These are phyloP conservation scores for Colletotrichum plurivorum DNA, from an alignment of 2,329 filamentous ascomycete genomes.

Conservation along the genomic window DNA sequence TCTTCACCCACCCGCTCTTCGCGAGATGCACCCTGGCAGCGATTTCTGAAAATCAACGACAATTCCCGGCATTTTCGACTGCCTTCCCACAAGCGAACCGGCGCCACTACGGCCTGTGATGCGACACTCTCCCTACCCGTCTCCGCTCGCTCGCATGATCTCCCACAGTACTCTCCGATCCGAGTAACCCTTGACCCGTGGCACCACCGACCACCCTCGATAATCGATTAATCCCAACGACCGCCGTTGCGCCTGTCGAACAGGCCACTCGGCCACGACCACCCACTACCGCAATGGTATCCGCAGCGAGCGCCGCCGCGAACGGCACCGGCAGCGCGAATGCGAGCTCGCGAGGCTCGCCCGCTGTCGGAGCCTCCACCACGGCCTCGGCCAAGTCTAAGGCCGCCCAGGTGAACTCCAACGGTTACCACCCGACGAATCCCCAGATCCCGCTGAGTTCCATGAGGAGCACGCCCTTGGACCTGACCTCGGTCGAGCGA, in stretches of 20 bases:
- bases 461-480: conserved; percentile 75
- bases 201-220: conserved; percentile 18
- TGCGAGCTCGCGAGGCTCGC: conserved; percentile 67
- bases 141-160: conserved; percentile 33
- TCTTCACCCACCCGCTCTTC: conserved; percentile 10
- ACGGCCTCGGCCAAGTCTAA: conserved; percentile 62
- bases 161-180: conserved; percentile 4
- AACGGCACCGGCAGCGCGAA: conserved; percentile 58
- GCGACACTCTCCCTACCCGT: conserved; percentile 28
- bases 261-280: conserved; percentile 2
- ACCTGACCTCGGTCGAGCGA: conserved; percentile 91
- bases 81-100: background rate
- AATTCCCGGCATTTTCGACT: background rate
- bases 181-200: conserved; percentile 23
- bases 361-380: conserved; percentile 56
- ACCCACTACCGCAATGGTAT: conserved; percentile 52
- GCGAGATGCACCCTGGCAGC: conserved; percentile 14
- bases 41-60: background rate
- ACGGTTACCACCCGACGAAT: conserved; percentile 67
- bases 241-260: conserved; percentile 24
- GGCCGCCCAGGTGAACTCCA: conserved; percentile 64
- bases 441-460: conserved; percentile 68
- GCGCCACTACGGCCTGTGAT: conserved; percentile 19
- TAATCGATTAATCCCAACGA: background rate
- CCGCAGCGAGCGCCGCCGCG: conserved; percentile 53